Percentiles rank a stretch among this genome's conserved stretches.
phyloP scores from a whole-genome alignment of 805 yeast genomes.

The Tetrapisispora nanseiensis region DNA sequence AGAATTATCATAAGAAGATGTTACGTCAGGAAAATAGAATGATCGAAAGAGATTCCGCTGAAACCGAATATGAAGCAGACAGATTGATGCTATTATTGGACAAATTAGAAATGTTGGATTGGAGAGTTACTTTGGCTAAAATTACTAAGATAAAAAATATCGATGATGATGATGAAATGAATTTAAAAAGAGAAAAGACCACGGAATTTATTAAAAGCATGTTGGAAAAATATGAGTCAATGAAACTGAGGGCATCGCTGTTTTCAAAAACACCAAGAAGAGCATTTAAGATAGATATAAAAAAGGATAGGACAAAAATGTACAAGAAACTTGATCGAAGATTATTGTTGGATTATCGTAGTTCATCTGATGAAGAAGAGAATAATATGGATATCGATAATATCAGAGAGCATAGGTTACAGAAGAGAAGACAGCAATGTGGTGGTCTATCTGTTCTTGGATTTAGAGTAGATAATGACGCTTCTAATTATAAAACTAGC shows the following conservation, averaged over 20 bases:
- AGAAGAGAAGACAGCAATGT: conserved; percentile 9
- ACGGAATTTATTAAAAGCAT: conserved; percentile 35
- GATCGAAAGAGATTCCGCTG: conserved; percentile 39
- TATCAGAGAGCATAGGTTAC: conserved; percentile 13
- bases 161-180: conserved; percentile 41
- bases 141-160: conserved; percentile 43
- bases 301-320: conserved; percentile 11
- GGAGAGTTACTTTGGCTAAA: conserved; percentile 38
- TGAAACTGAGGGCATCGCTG: conserved; percentile 16
- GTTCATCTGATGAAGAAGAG: conserved; percentile 28
- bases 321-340: conserved; percentile 17
- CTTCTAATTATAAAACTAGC: background rate
- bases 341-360: conserved; percentile 16
- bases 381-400: conserved; percentile 12
- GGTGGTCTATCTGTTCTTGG: conserved; percentile 23
- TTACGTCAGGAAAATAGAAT: conserved; percentile 55
- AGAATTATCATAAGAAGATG: conserved; percentile 47
- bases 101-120: conserved; percentile 37
- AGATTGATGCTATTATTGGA: conserved; percentile 33
- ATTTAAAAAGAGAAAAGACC: conserved; percentile 43
- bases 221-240: conserved; percentile 22
- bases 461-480: conserved; percentile 1
- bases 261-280: conserved; percentile 11
- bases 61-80: conserved; percentile 48
- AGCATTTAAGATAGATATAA: conserved; percentile 12